Evolutionary conservation across 2,329 filamentous ascomycete species (phyloP), one percentile per base, ranked within the genome.

Genomic region (Dothideomycetes sp.): DNA sequence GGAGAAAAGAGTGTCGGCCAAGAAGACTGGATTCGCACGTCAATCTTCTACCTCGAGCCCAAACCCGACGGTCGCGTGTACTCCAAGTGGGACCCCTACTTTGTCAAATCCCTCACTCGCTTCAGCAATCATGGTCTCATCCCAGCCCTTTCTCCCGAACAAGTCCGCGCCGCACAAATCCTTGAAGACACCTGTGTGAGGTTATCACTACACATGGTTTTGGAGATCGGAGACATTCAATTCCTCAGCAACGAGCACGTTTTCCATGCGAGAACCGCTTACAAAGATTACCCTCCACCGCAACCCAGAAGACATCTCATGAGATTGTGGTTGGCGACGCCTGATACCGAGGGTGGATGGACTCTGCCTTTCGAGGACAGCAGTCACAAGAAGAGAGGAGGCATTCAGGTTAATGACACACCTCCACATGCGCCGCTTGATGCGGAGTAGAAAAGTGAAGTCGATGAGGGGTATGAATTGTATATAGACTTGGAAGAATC

Each of bases 41-140:
- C 75, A 10, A 76, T 94, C 13, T 76, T 91, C 51, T 93, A 87
- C 59, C 66, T 87, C 4, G 85, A 93, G 65, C 76, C 73, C 4
- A 75, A 71, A 5, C 71, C 74, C 5, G 70, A 78, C 51, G 72
- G 72, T 23, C 68, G 83, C 11, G 74, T 89, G 9, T 88, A 84
- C 64, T 80, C 76, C 60, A 93, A 93, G 70, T 93, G 82, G 78
- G 87, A 94, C 56, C 87, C 87, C 1, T 93, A 94, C 71, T 94
- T 82, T 59, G 77, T 94, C 45, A 77, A 77, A 48, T 86, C 80
- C 7, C 69, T 94, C 6, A 71, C 66, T 15, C 76, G 85, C 19
- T 91, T 89, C 66, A 83, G 77, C 1, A 76, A 85, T 55, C 61
- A 64, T 13, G 85, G 84, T 2, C 57, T 83, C 32, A 81, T 94